Conservation (phyloP, 1,139 yeast genomes). For the Nakaseomyces kungkrabaensis region DNA sequence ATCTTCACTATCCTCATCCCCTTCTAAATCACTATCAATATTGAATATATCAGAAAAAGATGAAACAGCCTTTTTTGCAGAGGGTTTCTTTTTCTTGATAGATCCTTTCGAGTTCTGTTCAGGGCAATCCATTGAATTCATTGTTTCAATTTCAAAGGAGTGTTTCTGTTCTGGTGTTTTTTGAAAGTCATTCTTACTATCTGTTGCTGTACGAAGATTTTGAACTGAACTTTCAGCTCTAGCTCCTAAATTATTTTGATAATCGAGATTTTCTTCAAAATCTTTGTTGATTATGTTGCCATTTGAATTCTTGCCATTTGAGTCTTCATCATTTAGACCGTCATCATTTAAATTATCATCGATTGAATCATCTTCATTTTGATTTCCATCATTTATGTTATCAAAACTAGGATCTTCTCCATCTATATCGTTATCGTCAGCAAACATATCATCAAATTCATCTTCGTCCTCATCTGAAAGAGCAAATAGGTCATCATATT, state of each 20-base stretch:
- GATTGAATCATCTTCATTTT: background rate
- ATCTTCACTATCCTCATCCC: conserved; percentile 3
- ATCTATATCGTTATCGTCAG: background rate
- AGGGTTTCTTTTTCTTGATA: background rate
- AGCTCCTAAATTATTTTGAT: no score
- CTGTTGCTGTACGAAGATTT: background rate
- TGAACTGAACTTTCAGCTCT: background rate
- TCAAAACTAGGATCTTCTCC: conserved; percentile 8
- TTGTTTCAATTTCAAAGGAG: background rate
- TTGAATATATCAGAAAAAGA: conserved; percentile 17
- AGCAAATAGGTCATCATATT: conserved; percentile 21
- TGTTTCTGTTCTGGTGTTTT: background rate
- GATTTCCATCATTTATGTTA: background rate
- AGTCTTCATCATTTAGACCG: conserved; percentile 2
- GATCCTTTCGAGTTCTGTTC: background rate
- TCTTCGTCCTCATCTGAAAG: conserved; percentile 18
- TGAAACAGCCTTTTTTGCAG: conserved; percentile 3
- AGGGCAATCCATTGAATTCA: background rate
- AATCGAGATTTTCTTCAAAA: no score
- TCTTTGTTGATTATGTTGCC: background rate
- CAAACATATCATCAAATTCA: conserved; percentile 3
- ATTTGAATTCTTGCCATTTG: background rate
- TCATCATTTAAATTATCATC: background rate
- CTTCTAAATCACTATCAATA: conserved; percentile 10
- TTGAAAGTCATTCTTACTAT: background rate